Percentiles rank a stretch among this genome's conserved stretches.
These are phyloP conservation scores for Psilocybe azurescens DNA, from an alignment of 768 basidiomycete species.

Conservation along the genomic window DNA sequence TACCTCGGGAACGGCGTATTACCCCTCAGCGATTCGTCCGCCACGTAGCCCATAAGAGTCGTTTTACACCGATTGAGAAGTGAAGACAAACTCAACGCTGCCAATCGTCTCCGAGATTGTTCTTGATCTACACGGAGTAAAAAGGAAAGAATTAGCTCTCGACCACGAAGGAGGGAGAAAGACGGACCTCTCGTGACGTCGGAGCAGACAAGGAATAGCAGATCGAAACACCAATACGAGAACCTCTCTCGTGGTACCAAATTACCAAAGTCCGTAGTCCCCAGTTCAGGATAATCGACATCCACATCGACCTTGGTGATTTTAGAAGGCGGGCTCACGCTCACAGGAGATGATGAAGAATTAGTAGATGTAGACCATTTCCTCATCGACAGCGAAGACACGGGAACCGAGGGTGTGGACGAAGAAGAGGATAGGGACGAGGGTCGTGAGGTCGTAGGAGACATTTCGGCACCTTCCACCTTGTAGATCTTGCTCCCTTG, in stretches of 20 bases:
- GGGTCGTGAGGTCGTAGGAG: not conserved
- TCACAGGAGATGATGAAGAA: not conserved
- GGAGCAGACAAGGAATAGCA: conserved; percentile 83
- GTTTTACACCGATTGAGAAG: conserved; percentile 79
- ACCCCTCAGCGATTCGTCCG: conserved; percentile 86
- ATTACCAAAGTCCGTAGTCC: conserved; percentile 63
- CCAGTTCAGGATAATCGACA: conserved; percentile 42
- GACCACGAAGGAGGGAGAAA: not conserved
- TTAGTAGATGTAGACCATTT: conserved; percentile 7
- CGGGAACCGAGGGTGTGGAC: conserved; percentile 17
- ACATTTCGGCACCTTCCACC: conserved; percentile 17
- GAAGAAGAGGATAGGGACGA: conserved; percentile 11
- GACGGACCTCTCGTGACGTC: conserved; percentile 60
- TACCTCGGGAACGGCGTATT: conserved; percentile 88
- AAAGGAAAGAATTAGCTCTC: not conserved
- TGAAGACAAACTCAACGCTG: conserved; percentile 72
- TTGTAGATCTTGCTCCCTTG: conserved; percentile 73
- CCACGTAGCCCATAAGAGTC: conserved; percentile 75
- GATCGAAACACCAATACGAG: conserved; percentile 92
- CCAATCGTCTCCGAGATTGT: conserved; percentile 64
- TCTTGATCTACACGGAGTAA: conserved; percentile 57
- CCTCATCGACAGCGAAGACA: conserved; percentile 10
- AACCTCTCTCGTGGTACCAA: conserved; percentile 81
- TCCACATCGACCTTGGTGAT: conserved; percentile 38
- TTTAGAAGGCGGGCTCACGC: conserved; percentile 15